These are phyloP conservation scores for Rhizopogon vesiculosus DNA, from an alignment of 768 basidiomycete genomes.

Conservation along the genomic window DNA sequence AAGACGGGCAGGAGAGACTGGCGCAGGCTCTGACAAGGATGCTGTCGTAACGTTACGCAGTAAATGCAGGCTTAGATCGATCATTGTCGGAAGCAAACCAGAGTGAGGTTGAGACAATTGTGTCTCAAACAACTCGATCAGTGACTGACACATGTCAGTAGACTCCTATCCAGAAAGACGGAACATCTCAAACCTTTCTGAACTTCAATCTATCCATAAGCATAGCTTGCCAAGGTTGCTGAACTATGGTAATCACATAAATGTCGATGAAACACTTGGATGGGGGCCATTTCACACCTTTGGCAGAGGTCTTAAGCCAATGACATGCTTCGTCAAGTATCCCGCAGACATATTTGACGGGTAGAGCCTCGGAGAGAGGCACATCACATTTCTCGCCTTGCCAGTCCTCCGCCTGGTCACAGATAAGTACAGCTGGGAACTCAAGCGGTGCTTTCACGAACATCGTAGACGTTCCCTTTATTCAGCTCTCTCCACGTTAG, in stretches of 20 bases:
- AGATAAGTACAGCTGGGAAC: constrained; percentile 9
- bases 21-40: constrained; percentile 31
- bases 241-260: not conserved
- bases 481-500: constrained; percentile 77
- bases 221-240: not conserved
- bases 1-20: constrained; percentile 43
- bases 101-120: constrained; percentile 1
- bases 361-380: constrained; percentile 60
- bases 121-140: not conserved
- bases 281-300: constrained; percentile 29
- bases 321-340: constrained; percentile 54
- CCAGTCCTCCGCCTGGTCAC: constrained; percentile 75
- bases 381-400: constrained; percentile 87
- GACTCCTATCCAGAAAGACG: not conserved
- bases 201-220: not conserved
- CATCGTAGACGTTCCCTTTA: constrained; percentile 74
- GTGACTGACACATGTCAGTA: not conserved
- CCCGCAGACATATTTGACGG: constrained; percentile 46
- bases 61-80: not conserved
- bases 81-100: not conserved
- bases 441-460: constrained; percentile 33
- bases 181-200: not conserved
- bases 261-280: not conserved
- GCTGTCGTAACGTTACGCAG: constrained; percentile 30
- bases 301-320: constrained; percentile 50